Conservation (phyloP, 495 filamentous ascomycete genomes). For the Geoglossum glabrum region DNA sequence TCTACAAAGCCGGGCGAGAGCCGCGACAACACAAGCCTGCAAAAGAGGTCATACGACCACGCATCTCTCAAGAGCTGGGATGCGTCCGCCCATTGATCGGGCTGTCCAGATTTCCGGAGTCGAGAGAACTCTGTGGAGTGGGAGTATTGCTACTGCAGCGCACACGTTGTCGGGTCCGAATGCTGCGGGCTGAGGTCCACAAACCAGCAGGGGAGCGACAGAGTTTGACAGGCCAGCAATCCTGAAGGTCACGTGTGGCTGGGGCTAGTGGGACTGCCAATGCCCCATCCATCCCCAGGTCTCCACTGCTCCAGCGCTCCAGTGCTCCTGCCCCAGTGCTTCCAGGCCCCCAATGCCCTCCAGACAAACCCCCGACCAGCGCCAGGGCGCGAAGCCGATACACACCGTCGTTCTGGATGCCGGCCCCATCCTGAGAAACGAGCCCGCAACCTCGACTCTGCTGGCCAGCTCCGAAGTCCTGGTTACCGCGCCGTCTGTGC, state of each 20-base stretch:
- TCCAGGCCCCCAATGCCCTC: neutral
- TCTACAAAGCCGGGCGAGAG: neutral
- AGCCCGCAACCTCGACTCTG: conserved; percentile 58
- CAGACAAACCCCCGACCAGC: neutral
- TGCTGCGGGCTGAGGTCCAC: too few relatives aligned
- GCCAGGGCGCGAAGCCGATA: conserved; percentile 37
- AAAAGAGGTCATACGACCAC: neutral
- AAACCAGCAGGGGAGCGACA: too few relatives aligned
- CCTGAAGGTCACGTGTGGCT: too few relatives aligned
- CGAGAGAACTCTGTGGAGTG: too few relatives aligned
- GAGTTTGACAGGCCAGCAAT: too few relatives aligned
- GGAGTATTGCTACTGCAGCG: too few relatives aligned
- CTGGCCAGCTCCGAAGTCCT: conserved; percentile 54
- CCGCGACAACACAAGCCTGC: neutral
- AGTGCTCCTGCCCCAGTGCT: too few relatives aligned
- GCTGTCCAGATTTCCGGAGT: too few relatives aligned
- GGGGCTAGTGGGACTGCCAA: too few relatives aligned
- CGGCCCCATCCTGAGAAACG: conserved; percentile 79
- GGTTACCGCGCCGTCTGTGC: conserved; percentile 68
- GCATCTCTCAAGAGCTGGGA: neutral
- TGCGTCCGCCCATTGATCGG: neutral
- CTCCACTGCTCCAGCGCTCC: too few relatives aligned
- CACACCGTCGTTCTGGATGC: conserved; percentile 79
- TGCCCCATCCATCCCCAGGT: too few relatives aligned
- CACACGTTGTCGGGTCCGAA: neutral